Evolutionary conservation across 805 yeast genomes (phyloP).

Genomic region (Metschnikowia dekortorum): DNA sequence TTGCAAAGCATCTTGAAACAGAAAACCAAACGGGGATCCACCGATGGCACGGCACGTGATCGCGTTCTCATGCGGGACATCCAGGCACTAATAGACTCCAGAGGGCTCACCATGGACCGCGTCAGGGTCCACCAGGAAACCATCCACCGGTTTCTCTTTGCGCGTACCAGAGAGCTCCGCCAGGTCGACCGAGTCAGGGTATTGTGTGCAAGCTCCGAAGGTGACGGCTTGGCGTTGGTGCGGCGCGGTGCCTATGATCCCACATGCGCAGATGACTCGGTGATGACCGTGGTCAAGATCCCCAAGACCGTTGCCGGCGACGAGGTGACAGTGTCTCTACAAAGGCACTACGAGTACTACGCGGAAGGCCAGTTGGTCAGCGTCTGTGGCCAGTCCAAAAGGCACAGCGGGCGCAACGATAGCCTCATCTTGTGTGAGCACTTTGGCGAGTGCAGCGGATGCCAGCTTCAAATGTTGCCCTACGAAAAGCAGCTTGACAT

Average conservation of each 20-base stretch:
- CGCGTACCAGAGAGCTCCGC: conserved; percentile 13
- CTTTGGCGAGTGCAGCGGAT: conserved; percentile 37
- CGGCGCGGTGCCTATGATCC: conserved; percentile 17
- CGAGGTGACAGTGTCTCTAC: conserved; percentile 24
- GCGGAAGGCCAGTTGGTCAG: conserved; percentile 28
- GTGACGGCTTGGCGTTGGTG: conserved; percentile 34
- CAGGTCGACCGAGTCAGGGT: conserved; percentile 19
- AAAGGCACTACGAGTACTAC: conserved; percentile 26
- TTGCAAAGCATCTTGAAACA: conserved; percentile 1
- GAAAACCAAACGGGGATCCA: conserved; percentile 29
- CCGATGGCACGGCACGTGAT: conserved; percentile 26
- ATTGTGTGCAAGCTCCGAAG: conserved; percentile 28
- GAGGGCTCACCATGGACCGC: conserved; percentile 11
- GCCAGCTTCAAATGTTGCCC: conserved; percentile 39
- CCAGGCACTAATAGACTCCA: conserved; percentile 15
- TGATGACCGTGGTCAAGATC: conserved; percentile 23
- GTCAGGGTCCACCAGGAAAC: conserved; percentile 20
- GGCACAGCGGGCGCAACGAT: conserved; percentile 21
- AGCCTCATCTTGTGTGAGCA: conserved; percentile 28
- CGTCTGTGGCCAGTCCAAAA: conserved; percentile 12
- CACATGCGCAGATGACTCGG: conserved; percentile 5
- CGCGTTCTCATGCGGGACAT: conserved; percentile 24
- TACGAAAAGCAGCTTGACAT: conserved; percentile 35
- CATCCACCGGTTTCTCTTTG: conserved; percentile 22
- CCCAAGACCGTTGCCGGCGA: conserved; percentile 42